phyloP scores from a whole-genome alignment of 108 stramenopile genomes.

The Discostella stelligeroides region DNA sequence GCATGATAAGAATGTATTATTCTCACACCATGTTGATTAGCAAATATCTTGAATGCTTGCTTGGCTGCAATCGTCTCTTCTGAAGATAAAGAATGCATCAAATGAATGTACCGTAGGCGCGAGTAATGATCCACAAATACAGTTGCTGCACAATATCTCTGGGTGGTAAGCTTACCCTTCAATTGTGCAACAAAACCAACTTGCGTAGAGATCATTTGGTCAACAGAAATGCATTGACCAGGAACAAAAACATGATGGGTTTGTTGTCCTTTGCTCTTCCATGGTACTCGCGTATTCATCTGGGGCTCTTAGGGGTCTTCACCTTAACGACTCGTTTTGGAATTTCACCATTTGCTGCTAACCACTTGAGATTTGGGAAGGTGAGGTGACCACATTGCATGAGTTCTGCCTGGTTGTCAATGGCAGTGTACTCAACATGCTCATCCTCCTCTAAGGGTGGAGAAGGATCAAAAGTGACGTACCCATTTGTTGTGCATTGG shows the following conservation, averaged over 20 bases:
- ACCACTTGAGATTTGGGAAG: slow-evolving; percentile 19
- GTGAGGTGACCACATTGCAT: slow-evolving; percentile 33
- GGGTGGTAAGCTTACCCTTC: slow-evolving; percentile 23
- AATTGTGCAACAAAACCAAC: too few relatives aligned
- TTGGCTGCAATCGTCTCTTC: slow-evolving; percentile 13
- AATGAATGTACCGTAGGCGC: slow-evolving; percentile 1
- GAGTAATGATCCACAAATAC: too few relatives aligned
- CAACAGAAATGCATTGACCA: slow-evolving; percentile 50
- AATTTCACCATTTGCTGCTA: slow-evolving; percentile 29
- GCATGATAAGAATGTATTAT: slow-evolving; percentile 35
- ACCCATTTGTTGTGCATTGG: neutral
- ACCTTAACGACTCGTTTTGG: slow-evolving; percentile 25
- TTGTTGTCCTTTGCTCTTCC: slow-evolving; percentile 5
- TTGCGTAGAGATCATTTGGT: slow-evolving; percentile 46
- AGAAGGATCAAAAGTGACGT: neutral
- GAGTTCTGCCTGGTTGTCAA: slow-evolving; percentile 8
- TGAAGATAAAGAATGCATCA: neutral
- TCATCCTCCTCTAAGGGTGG: neutral
- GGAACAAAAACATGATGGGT: slow-evolving; percentile 12
- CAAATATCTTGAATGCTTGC: slow-evolving; percentile 5
- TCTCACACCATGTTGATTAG: slow-evolving; percentile 4
- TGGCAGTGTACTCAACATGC: neutral
- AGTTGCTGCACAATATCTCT: slow-evolving; percentile 43
- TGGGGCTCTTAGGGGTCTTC: slow-evolving; percentile 25
- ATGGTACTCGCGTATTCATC: slow-evolving; percentile 37